A percentile compares a stretch with the other conserved stretches of the same genome.
phyloP scores from a whole-genome alignment of 768 basidiomycete genomes.

The Saitozyma podzolica region DNA sequence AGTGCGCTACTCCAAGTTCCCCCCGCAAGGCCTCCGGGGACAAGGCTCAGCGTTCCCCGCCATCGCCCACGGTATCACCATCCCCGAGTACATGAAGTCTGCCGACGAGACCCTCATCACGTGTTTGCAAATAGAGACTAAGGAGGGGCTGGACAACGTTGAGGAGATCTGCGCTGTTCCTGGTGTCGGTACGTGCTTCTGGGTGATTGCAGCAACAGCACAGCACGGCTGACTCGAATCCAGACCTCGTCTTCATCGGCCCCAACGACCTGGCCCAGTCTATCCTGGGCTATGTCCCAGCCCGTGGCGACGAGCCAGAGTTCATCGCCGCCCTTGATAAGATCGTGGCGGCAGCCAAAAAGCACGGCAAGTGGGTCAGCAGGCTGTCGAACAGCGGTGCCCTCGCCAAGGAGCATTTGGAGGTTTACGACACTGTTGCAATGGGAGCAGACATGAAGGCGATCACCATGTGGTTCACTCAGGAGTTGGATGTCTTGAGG shows the following conservation, averaged over 20 bases:
- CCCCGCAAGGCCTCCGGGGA: slow-evolving; percentile 42
- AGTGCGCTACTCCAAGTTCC: slow-evolving; percentile 46
- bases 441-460: slow-evolving; percentile 28
- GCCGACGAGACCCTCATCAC: slow-evolving; percentile 64
- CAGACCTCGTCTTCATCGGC: slow-evolving; percentile 44
- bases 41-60: slow-evolving; percentile 41
- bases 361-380: slow-evolving; percentile 36
- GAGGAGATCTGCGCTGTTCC: slow-evolving; percentile 64
- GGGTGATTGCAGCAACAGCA: neutral
- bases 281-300: slow-evolving; percentile 40
- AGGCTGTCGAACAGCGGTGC: slow-evolving; percentile 35
- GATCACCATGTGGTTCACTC: slow-evolving; percentile 16
- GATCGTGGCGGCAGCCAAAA: slow-evolving; percentile 29
- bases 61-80: slow-evolving; percentile 37
- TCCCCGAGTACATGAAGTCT: slow-evolving; percentile 44
- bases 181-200: slow-evolving; percentile 56
- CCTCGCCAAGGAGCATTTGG: slow-evolving; percentile 17
- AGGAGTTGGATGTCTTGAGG: neutral
- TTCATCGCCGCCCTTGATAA: slow-evolving; percentile 41
- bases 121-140: slow-evolving; percentile 69
- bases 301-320: slow-evolving; percentile 32
- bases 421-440: slow-evolving; percentile 31
- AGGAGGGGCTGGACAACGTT: slow-evolving; percentile 63
- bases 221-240: neutral
- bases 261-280: slow-evolving; percentile 48